A percentile compares a stretch with the other conserved stretches of the same genome.
phyloP scores from a whole-genome alignment of 306 rosid genomes.

The Glycyrrhiza uralensis region DNA sequence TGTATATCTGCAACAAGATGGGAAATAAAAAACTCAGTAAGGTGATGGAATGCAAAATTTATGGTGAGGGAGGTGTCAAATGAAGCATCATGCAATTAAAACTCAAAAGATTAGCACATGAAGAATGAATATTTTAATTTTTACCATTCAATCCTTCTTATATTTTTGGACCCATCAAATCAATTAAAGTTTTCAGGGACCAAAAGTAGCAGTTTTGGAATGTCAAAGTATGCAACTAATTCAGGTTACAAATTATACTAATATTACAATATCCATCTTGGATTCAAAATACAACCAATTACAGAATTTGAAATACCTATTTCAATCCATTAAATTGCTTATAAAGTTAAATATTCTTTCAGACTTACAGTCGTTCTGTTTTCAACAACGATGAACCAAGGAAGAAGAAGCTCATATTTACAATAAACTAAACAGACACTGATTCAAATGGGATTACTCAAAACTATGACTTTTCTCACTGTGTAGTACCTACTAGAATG shows the following conservation, averaged over 20 bases:
- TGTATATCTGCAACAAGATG: slow-evolving; percentile 63
- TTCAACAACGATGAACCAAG: background rate
- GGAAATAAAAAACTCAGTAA: background rate
- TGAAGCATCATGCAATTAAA: background rate
- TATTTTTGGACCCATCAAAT: background rate
- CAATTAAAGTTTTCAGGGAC: background rate
- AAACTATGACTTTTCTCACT: background rate
- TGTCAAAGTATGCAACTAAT: background rate
- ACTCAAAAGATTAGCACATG: background rate
- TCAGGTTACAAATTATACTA: background rate
- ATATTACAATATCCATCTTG: background rate
- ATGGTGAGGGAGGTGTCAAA: slow-evolving; percentile 9
- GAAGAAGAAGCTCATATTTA: slow-evolving; percentile 1
- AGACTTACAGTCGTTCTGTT: background rate
- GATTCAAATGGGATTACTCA: background rate
- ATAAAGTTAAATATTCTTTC: background rate
- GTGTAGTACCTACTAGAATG: background rate
- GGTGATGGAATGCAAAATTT: slow-evolving; percentile 10
- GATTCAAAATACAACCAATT: slow-evolving; percentile 3
- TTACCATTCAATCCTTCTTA: background rate
- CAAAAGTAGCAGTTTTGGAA: background rate
- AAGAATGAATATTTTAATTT: background rate
- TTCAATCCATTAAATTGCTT: background rate
- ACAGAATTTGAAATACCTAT: slow-evolving; percentile 4
- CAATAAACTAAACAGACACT: background rate